phyloP scores from a whole-genome alignment of 2,329 filamentous ascomycete genomes.

The Juglanconis juglandina region DNA sequence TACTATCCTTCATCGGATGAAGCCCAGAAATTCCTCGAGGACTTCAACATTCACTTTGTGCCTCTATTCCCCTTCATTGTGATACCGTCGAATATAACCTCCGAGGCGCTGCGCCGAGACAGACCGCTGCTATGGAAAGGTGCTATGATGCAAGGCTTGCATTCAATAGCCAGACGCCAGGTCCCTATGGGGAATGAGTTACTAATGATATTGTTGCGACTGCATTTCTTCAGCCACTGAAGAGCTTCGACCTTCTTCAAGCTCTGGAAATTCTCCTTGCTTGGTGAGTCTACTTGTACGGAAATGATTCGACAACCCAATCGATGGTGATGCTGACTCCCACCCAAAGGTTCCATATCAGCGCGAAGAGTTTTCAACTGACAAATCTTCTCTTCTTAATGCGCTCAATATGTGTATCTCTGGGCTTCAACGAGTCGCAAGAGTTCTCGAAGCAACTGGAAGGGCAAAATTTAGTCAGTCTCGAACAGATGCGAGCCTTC shows the following conservation, averaged over 20 bases:
- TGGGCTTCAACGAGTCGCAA: slow-evolving; percentile 34
- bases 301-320: not conserved
- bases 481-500: slow-evolving; percentile 47
- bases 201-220: slow-evolving; percentile 40
- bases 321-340: not conserved
- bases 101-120: slow-evolving; percentile 34
- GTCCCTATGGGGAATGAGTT: slow-evolving; percentile 41
- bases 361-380: slow-evolving; percentile 46
- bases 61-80: slow-evolving; percentile 44
- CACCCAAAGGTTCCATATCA: slow-evolving; percentile 43
- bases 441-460: slow-evolving; percentile 17
- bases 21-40: slow-evolving; percentile 36
- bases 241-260: slow-evolving; percentile 46
- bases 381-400: slow-evolving; percentile 48
- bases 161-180: slow-evolving; percentile 43
- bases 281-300: slow-evolving; percentile 34
- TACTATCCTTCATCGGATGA: slow-evolving; percentile 26
- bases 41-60: slow-evolving; percentile 33
- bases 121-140: slow-evolving; percentile 48
- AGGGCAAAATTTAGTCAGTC: slow-evolving; percentile 24
- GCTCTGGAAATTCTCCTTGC: slow-evolving; percentile 42
- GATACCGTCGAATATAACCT: slow-evolving; percentile 34
- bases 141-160: slow-evolving; percentile 42
- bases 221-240: slow-evolving; percentile 38
- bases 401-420: slow-evolving; percentile 41